These are phyloP conservation scores for Mycena crocata DNA, from an alignment of 768 basidiomycete genomes.

Conservation along the genomic window DNA sequence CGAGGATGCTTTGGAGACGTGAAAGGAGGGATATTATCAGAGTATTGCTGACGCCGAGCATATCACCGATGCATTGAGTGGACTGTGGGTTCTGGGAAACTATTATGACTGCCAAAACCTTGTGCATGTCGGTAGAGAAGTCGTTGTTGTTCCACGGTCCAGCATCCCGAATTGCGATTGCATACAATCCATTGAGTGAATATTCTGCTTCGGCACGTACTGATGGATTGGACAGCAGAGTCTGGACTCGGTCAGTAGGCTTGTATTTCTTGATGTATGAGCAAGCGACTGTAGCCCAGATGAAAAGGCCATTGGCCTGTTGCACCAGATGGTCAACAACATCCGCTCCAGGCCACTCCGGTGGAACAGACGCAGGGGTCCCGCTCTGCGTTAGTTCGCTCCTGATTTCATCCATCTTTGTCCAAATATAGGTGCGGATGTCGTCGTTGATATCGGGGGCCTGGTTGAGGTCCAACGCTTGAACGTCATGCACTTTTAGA, in stretches of 20 bases:
- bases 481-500: neutral
- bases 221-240: neutral
- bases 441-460: constrained; percentile 1
- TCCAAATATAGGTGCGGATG: constrained; percentile 4
- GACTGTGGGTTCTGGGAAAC: constrained; percentile 11
- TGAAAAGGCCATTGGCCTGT: constrained; percentile 12
- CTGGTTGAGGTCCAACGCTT: neutral
- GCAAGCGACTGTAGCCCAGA: constrained; percentile 15
- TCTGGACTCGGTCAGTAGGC: neutral
- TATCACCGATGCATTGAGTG: neutral
- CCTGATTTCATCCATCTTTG: neutral
- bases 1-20: constrained; percentile 2
- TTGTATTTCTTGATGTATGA: constrained; percentile 5
- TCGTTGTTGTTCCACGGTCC: neutral
- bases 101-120: neutral
- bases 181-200: constrained; percentile 8
- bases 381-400: neutral
- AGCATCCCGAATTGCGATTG: neutral
- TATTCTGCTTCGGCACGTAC: neutral
- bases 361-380: no score
- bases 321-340: constrained; percentile 7
- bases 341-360: neutral
- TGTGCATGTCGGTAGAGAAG: constrained; percentile 8
- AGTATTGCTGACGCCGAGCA: neutral
- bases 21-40: neutral